Evolutionary conservation across 441 rosid species (phyloP).

Genomic region (Arabidopsis hybrid): DNA sequence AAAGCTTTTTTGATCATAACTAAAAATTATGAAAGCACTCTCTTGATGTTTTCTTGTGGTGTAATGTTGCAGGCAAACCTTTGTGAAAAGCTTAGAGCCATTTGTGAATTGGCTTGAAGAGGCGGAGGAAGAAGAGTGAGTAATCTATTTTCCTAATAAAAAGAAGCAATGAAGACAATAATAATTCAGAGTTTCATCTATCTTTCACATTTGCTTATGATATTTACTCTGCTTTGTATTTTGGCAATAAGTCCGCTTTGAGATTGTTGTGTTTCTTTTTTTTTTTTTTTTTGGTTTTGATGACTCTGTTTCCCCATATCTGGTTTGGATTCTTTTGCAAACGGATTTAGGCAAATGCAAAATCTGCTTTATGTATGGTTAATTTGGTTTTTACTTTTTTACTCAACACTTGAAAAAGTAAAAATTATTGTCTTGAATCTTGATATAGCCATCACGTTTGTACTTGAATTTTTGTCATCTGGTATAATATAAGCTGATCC

Average conservation of each 20-base stretch:
- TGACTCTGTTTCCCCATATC: neutral
- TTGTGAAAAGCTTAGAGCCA: slow-evolving; percentile 93
- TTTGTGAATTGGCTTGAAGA: slow-evolving; percentile 98
- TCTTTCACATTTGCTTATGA: slow-evolving; percentile 1
- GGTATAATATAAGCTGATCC: no score
- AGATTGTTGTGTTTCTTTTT: slow-evolving; percentile 4
- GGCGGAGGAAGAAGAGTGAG: slow-evolving; percentile 95
- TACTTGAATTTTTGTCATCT: no score
- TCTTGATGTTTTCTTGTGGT: slow-evolving; percentile 7
- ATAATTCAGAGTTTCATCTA: neutral
- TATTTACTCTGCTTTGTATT: slow-evolving; percentile 13
- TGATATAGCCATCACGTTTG: no score
- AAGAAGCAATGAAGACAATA: slow-evolving; percentile 9
- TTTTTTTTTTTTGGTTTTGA: neutral
- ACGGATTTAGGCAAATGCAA: slow-evolving; percentile 6
- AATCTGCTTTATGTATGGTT: neutral
- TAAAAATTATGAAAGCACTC: neutral
- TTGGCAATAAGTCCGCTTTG: slow-evolving; percentile 8
- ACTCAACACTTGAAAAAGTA: no score
- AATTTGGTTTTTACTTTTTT: neutral
- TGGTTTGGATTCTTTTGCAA: neutral
- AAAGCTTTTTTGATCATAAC: neutral
- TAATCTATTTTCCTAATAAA: slow-evolving; percentile 11
- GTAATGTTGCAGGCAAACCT: slow-evolving; percentile 67
- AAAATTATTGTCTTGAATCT: no score